Evolutionary conservation across 225 moss, liverwort and hornwort genomes (phyloP), one percentile per base, ranked within the genome.

Genomic region (Thuidium tamariscinum): DNA sequence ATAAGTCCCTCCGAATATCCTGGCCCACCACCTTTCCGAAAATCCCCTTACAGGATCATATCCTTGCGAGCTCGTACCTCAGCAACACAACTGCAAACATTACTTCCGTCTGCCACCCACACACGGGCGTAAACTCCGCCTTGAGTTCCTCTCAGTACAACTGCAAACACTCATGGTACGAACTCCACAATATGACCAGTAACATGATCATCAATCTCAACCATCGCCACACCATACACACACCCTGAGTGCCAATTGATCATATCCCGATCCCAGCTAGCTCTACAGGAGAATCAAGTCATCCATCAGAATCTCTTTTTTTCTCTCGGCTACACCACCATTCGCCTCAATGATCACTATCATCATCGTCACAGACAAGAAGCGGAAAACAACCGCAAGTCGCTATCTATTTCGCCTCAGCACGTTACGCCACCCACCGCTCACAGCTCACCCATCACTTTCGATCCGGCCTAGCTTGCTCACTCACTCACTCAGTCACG

Each of bases 101-200:
- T 52, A 71, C 82, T 49, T 60, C 84, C 70, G 61, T 70, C 60
- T 23, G 60, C 10, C 87, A 81, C 77, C 59, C 73, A 11, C 84
- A 82, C 80, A 83, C 67, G 88, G 88, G 67, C 82, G 88, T 36
- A 73, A 75, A 88, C 88, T 86, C 86, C 86, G 81, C 84, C 82
- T 44, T 36, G 19, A 74, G 74, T 62, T 61, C 77, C 49, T 61
- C 88, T 81, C 84, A 70, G 84, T 81, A 84, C 84, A 89, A 84
- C 81, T 72, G 46, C 76, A 56, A 82, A 81, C 85, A 87, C 84
- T 84, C 85, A 87, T 87, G 82, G 62, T 80, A 74, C 80, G 87
- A 76, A 80, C 87, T 84, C 44, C 62, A 56, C 75, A 77, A 76
- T 37, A 74, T 87, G 83, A 86, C 79, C 83, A 83, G 86, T 74